Percentiles rank a stretch among this genome's conserved stretches.
Evolutionary conservation across 2,329 filamentous ascomycete species (phyloP).

Genomic region (Aspergillus piperis): DNA sequence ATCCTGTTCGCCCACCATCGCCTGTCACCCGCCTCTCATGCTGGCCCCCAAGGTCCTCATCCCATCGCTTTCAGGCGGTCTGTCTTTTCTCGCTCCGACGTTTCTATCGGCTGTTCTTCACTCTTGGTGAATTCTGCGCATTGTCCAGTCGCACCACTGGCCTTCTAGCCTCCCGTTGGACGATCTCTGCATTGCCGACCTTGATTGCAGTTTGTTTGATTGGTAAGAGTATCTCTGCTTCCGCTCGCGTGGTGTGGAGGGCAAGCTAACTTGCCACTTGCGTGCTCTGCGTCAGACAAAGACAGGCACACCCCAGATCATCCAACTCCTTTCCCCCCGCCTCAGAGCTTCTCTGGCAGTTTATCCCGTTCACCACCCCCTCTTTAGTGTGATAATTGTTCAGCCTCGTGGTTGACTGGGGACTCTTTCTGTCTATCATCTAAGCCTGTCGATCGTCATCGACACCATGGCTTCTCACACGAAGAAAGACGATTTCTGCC

Average conservation of each 20-base stretch:
- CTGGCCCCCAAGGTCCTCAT: constrained; percentile 26
- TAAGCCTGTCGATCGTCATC: background rate
- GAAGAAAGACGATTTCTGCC: constrained; percentile 38
- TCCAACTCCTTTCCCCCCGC: background rate
- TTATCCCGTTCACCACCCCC: background rate
- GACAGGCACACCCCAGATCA: background rate
- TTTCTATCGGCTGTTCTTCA: constrained; percentile 7
- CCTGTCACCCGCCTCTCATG: background rate
- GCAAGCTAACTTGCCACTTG: constrained; percentile 4
- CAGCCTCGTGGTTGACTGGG: background rate
- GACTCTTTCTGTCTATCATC: background rate
- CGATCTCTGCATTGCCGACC: constrained; percentile 6
- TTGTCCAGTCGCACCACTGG: constrained; percentile 12
- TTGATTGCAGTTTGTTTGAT: constrained; percentile 3
- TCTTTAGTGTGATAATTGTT: background rate
- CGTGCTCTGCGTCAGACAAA: background rate
- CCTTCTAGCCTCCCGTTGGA: constrained; percentile 13
- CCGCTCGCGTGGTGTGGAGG: constrained; percentile 9
- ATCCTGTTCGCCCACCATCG: background rate
- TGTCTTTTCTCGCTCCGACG: constrained; percentile 11
- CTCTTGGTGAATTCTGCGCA: constrained; percentile 13
- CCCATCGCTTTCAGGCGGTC: constrained; percentile 18
- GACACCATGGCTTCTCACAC: constrained; percentile 36
- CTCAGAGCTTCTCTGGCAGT: background rate
- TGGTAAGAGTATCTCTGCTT: constrained; percentile 1